Evolutionary conservation across 192 early-diverging fungal species (phyloP), one percentile per base, ranked within the genome.

Genomic region (Backusella luteola): DNA sequence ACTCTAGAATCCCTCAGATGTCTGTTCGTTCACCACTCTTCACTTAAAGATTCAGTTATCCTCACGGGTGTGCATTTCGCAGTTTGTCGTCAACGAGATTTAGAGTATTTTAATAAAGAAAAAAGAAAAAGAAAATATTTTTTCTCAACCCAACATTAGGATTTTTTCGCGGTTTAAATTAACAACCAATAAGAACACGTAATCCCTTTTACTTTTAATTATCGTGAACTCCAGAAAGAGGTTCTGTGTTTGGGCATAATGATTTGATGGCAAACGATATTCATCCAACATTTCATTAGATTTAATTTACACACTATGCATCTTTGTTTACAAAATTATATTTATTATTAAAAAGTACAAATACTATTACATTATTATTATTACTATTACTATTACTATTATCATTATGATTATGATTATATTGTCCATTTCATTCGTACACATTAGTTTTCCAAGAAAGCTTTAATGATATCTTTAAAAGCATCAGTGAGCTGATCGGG

Each of bases 61-160:
- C 56, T 63, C 56, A 63, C 7, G 56, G 56, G 56, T 63, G 56
- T 63, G 56, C 56, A 63, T 63, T 63, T 63, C 23, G 56, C 56
- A 14, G 8, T 63, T 63, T 63, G 29, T 63, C 56, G 3, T 63
- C 56, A 63, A 26, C 23, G 56, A 14, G 56, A 63, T 63, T 26
- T 63, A 63, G 21, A 63, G 9, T 63, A 63, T 29, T 63, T 29
- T 63, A 63, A 63, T 29, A 63, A 4, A 63, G 29, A 63, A 59
- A 59, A 49, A n/a, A 19, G 7, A 49, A n/a, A n/a, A 49, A n/a
- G 1, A 49, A 49, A 49, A 19, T 17, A 44, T 44, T 44, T 44
- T 44, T 44, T 44, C 3, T 44, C 4, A 44, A 2, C 42, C 2
- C 32, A 44, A 2, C 42, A 32, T 2, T 0, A 32, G 2, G 2